These are phyloP conservation scores for Boletus sp. DNA, from an alignment of 768 basidiomycete species.

Conservation along the genomic window DNA sequence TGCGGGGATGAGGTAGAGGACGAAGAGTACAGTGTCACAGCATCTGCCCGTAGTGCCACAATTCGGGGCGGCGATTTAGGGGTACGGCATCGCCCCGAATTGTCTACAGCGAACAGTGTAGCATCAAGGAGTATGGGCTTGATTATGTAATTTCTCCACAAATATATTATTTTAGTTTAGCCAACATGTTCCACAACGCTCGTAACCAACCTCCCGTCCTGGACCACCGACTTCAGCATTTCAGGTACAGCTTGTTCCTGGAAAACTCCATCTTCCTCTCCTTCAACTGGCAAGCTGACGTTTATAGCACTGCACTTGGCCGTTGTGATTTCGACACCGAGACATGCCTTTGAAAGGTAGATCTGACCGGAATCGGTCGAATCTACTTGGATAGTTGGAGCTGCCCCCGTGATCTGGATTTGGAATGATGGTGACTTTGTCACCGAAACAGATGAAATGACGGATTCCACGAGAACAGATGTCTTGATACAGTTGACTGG, in stretches of 20 bases:
- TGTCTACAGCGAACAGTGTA: no score
- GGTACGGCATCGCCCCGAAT: no score
- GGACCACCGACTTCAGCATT: slow-evolving; percentile 86
- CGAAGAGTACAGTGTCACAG: neutral
- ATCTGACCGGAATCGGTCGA: slow-evolving; percentile 94
- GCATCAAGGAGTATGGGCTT: neutral
- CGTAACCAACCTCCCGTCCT: slow-evolving; percentile 82
- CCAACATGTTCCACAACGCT: slow-evolving; percentile 84
- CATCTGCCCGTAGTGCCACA: neutral
- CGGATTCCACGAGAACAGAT: slow-evolving; percentile 83
- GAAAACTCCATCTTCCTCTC: slow-evolving; percentile 90
- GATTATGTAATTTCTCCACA: no score
- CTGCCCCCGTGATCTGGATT: slow-evolving; percentile 84
- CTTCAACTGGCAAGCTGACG: slow-evolving; percentile 78
- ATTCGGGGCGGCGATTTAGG: neutral
- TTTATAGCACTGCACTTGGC: slow-evolving; percentile 94
- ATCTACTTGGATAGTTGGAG: slow-evolving; percentile 92
- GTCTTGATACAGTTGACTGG: slow-evolving; percentile 87
- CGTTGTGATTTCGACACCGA: slow-evolving; percentile 84
- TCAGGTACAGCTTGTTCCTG: slow-evolving; percentile 89
- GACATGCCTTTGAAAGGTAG: slow-evolving; percentile 80
- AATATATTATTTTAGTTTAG: no score
- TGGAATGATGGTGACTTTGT: slow-evolving; percentile 93
- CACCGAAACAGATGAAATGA: slow-evolving; percentile 86
- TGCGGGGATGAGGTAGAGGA: neutral